Conservation (phyloP, 1,284 basidiomycete species). For the Rhodotorula sp. region DNA sequence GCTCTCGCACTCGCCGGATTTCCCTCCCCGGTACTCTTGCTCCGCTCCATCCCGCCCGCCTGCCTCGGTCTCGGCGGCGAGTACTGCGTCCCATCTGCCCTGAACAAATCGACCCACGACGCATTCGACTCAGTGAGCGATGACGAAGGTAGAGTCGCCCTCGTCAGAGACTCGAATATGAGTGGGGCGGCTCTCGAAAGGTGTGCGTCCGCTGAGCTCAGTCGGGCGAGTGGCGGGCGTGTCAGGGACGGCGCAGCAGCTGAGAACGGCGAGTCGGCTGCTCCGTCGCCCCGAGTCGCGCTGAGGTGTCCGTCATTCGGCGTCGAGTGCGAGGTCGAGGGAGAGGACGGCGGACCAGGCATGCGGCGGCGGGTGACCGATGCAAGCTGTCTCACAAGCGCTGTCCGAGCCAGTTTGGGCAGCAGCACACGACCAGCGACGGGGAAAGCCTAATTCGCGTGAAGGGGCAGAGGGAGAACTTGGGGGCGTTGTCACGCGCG, state of each 20-base stretch:
- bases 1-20: neutral
- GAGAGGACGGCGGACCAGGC: neutral
- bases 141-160: constrained; percentile 64
- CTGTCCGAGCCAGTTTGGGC: neutral
- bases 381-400: neutral
- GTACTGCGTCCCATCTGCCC: neutral
- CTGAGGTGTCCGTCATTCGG: neutral
- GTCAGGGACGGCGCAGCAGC: neutral
- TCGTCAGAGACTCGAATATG: constrained; percentile 62
- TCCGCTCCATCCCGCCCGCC: neutral
- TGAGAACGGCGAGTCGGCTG: neutral
- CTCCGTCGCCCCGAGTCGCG: neutral
- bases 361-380: neutral
- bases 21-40: neutral
- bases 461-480: too few species aligned
- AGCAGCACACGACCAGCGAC: too few species aligned
- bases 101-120: constrained; percentile 6
- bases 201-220: neutral
- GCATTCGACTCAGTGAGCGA: constrained; percentile 51
- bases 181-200: constrained; percentile 52
- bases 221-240: neutral
- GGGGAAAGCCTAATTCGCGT: too few species aligned
- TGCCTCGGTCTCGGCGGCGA: neutral
- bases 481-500: too few species aligned
- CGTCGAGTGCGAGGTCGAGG: neutral